Evolutionary conservation across 441 rosid genomes (phyloP), one percentile per base, ranked within the genome.

Genomic region (Codiaeum variegatum): DNA sequence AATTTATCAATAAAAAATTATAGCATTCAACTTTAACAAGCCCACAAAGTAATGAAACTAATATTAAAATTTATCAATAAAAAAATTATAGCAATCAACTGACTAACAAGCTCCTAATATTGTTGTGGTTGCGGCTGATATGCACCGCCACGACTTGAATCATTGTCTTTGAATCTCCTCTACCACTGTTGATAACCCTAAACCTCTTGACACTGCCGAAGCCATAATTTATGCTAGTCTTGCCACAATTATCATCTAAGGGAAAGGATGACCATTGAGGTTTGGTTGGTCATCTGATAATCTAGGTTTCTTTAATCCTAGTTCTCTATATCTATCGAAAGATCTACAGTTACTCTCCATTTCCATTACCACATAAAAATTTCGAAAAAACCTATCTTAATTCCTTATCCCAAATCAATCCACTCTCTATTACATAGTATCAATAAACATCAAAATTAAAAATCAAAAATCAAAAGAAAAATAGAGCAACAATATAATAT

Each of bases 341-440:
- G 98, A 64, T 73, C 88, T 83, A 75, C 98, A 94, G 28, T 88
- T 67, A 81, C 91, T 88, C 82, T 91, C 97, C 98, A 94, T 93
- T 76, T 77, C 64, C 80, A 72, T 63, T 64, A 71, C 75, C 83
- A 66, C 46, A 66, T 16, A 71, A 55, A 71, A 69, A 70, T 62
- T 31, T 36, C 29, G 47, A 51, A 76, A 65, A 62, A 32, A 71
- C 60, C 69, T 71, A 78, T 71, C 82, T 75, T 64, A 77, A 74
- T 73, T 69, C 62, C 72, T 19, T 26, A 31, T 47, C 56, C 26
- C 62, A 2, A 2, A 32, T 32, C 24, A 65, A 70, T 63, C 72
- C 69, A 75, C n/a, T n/a, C n/a, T n/a, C n/a, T n/a, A n/a, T n/a
- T n/a, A n/a, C n/a, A n/a, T n/a, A n/a, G n/a, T n/a, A n/a, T n/a